A percentile compares a stretch with the other conserved stretches of the same genome.
Conservation (phyloP, 2,329 filamentous ascomycete species). For the Bipolaris bicolor region DNA sequence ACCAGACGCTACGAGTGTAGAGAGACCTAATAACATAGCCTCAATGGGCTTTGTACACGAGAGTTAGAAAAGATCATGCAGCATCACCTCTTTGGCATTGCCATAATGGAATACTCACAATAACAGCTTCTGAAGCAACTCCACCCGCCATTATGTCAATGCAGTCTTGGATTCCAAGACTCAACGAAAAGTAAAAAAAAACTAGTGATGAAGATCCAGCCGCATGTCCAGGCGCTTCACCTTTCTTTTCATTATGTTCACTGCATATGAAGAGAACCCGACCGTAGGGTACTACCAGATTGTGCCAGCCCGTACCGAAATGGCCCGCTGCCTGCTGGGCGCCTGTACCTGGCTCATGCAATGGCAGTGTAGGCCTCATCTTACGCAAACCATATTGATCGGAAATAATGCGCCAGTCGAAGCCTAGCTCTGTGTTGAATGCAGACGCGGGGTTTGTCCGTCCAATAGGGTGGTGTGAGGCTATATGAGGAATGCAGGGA, state of each 20-base stretch:
- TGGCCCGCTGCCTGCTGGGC: constrained; percentile 1
- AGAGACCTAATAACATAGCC: constrained; percentile 16
- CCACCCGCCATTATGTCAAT: constrained; percentile 10
- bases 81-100: neutral
- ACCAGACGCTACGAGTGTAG: constrained; percentile 22
- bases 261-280: neutral
- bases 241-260: neutral
- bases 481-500: constrained; percentile 5
- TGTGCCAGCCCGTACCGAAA: constrained; percentile 3
- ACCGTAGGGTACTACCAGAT: neutral
- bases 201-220: neutral
- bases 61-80: constrained; percentile 2
- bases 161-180: neutral
- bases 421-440: neutral
- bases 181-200: neutral
- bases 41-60: constrained; percentile 20
- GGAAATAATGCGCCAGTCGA: constrained; percentile 3
- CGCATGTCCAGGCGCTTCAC: neutral
- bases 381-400: constrained; percentile 1
- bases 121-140: constrained; percentile 16
- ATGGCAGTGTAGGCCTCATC: constrained; percentile 6
- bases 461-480: neutral
- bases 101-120: constrained; percentile 11
- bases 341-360: constrained; percentile 4
- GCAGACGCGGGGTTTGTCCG: constrained; percentile 1